Conservation (phyloP, 768 basidiomycete genomes). For the Rubroboletus satanas region DNA sequence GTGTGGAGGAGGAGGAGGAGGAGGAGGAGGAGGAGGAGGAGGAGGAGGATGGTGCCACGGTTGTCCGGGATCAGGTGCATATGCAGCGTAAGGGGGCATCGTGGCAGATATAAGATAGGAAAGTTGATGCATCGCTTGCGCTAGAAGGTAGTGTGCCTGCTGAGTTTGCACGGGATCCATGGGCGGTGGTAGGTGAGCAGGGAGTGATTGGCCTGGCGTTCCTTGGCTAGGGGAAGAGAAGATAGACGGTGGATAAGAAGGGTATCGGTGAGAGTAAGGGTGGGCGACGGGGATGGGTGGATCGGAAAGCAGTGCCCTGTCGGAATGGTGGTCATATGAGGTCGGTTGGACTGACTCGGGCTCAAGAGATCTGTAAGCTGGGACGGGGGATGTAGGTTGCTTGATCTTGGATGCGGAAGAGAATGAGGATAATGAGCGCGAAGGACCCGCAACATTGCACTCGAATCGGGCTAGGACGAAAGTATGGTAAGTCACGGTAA, state of each 20-base stretch:
- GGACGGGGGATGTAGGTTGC: background rate
- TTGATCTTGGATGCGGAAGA: conserved; percentile 9
- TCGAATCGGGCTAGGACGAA: conserved; percentile 10
- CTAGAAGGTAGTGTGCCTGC: conserved; percentile 36
- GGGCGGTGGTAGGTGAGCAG: conserved; percentile 27
- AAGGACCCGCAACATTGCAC: conserved; percentile 4
- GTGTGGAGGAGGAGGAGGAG: background rate
- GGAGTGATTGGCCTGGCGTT: conserved; percentile 18
- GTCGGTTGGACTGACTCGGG: conserved; percentile 3
- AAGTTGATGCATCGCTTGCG: conserved; percentile 40
- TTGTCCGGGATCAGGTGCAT: conserved; percentile 18
- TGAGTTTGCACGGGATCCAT: conserved; percentile 31
- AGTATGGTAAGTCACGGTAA: conserved; percentile 5
- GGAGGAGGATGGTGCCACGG: conserved; percentile 18
- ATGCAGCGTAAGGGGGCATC: conserved; percentile 24
- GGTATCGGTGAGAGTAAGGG: conserved; percentile 15
- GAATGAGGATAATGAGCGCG: conserved; percentile 6
- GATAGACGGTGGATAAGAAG: conserved; percentile 14
- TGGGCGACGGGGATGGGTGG: conserved; percentile 21
- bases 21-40: background rate
- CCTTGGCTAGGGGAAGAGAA: conserved; percentile 17
- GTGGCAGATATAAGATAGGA: conserved; percentile 36
- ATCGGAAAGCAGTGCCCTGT: conserved; percentile 9
- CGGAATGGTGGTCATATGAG: background rate
- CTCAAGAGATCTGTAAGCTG: conserved; percentile 8